Evolutionary conservation across 1,284 basidiomycete genomes (phyloP), one percentile per base, ranked within the genome.

Genomic region (Naganishia albida): DNA sequence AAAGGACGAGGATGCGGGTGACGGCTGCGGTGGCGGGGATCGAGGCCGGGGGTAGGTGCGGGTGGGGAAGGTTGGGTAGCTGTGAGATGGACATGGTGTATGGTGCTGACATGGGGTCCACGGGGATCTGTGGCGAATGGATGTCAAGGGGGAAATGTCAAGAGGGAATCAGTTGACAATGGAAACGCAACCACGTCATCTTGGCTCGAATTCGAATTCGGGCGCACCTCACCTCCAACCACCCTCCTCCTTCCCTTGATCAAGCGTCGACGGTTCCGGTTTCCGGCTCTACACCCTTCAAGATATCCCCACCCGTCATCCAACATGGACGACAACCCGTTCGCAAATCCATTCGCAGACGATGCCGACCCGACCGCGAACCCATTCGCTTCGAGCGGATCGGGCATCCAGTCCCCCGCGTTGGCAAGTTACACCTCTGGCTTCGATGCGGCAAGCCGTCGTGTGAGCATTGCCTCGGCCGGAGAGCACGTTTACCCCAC

Each of bases 1-100:
- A 87, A 64, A 99, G 83, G 73, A 86, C 88, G 71, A 99, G 86
- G 75, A 99, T 96, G 69, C 94, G 88, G 50, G 95, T 99, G 70
- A 95, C 92, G 40, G 92, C 91, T 50, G 94, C 93, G n/a, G 71
- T 93, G 85, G 34, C 70, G 70, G 15, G 72, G 67, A 51, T 73
- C 68, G 12, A 71, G 68, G 20, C 72, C 54, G 34, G 65, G 73
- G 48, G 50, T 3, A 62, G 76, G 73, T 15, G 75, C 71, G 44
- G 77, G 68, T 55, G 76, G 72, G 26, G 76, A 56, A n/a, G 74
- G 74, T 38, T 75, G 75, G 72, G 77, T 74, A 28, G 74, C 74
- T n/a, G 72, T n/a, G 77, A 78, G 73, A 80, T 77, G 65, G 65
- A 65, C 64, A 65, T 65, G 56, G 18, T 62, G 48, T 44, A 4